Conservation (phyloP, 345 rosid species). For the Eutrema yunnanense region DNA sequence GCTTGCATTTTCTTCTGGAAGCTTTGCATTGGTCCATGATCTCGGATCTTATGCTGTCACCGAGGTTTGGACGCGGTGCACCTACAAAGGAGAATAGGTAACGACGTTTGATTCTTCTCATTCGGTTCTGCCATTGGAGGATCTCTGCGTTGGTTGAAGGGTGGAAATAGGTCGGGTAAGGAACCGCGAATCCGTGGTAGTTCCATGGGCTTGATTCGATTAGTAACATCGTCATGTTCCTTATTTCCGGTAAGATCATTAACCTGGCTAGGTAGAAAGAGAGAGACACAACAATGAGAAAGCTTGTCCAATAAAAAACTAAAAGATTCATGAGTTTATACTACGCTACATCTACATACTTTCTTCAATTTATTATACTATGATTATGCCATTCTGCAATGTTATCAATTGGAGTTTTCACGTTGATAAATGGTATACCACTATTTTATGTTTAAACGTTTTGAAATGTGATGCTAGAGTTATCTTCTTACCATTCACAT, state of each 20-base stretch:
- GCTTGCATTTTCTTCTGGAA: conserved; percentile 49
- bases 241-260: conserved; percentile 56
- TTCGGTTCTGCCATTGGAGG: conserved; percentile 54
- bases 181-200: conserved; percentile 65
- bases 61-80: conserved; percentile 46
- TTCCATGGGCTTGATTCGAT: conserved; percentile 81
- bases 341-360: no score
- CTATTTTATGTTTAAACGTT: no score
- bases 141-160: conserved; percentile 52
- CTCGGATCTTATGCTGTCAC: conserved; percentile 47
- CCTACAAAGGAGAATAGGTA: conserved; percentile 64
- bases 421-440: no score
- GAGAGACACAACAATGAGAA: conserved; percentile 11
- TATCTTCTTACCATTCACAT: no score
- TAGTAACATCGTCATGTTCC: conserved; percentile 62
- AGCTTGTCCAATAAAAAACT: not conserved
- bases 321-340: not conserved
- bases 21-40: conserved; percentile 61
- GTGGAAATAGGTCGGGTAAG: conserved; percentile 79
- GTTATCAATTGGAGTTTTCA: no score
- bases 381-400: no score
- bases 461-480: no score
- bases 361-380: no score
- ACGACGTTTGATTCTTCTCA: conserved; percentile 42
- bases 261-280: conserved; percentile 28